These are phyloP conservation scores for Glaciozyma antarctica DNA, from an alignment of 768 basidiomycete genomes.

Conservation along the genomic window DNA sequence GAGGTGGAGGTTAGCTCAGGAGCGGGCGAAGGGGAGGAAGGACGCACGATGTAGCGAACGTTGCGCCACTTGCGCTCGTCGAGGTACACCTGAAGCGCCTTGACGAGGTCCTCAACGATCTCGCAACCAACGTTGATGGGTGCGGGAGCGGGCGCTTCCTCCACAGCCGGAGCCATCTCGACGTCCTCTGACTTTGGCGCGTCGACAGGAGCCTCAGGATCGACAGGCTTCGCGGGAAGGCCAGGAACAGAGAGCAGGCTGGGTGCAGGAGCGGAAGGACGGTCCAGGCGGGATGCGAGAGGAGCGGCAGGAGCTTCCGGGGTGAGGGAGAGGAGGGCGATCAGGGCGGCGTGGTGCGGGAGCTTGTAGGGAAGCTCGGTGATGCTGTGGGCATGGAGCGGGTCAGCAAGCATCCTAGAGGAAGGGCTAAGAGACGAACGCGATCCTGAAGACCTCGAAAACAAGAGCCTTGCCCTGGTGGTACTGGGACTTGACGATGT, in stretches of 20 bases:
- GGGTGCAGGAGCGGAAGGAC: neutral
- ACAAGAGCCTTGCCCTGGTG: constrained; percentile 36
- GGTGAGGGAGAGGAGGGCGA: constrained; percentile 49
- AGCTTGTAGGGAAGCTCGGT: constrained; percentile 93
- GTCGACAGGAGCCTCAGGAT: constrained; percentile 1
- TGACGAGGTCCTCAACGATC: constrained; percentile 79
- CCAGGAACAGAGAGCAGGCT: neutral
- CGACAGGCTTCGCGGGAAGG: constrained; percentile 8
- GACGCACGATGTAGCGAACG: constrained; percentile 70
- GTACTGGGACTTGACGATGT: constrained; percentile 37
- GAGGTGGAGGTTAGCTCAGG: neutral
- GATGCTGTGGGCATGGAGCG: neutral
- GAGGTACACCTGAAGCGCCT: constrained; percentile 76
- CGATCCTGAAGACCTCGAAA: constrained; percentile 40
- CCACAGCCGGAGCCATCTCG: constrained; percentile 40
- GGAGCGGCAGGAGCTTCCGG: neutral
- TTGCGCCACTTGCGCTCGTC: constrained; percentile 88
- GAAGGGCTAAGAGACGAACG: constrained; percentile 31
- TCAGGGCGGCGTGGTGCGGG: constrained; percentile 72
- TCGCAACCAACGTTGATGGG: constrained; percentile 52
- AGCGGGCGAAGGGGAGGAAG: constrained; percentile 2
- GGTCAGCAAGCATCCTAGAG: no score
- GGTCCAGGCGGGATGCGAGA: constrained; percentile 12
- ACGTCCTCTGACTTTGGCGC: constrained; percentile 30
- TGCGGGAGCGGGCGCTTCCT: constrained; percentile 40